phyloP scores from a whole-genome alignment of 441 rosid species.

The Pelargonium australe region DNA sequence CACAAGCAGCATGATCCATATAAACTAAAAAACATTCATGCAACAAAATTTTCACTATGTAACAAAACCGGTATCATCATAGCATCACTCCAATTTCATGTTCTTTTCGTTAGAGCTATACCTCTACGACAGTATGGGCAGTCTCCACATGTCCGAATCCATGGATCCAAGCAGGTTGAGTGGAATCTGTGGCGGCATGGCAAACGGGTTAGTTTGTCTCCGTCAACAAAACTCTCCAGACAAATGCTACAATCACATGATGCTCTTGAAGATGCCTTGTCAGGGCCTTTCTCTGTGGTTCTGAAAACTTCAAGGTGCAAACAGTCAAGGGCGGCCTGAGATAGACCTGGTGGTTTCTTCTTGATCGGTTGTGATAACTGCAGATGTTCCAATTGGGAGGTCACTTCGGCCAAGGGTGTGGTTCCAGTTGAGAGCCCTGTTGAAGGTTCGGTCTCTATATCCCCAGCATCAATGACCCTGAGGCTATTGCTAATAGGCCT shows the following conservation, averaged over 20 bases:
- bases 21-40: no score
- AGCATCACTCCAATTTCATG: no score
- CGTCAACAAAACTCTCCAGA: slow-evolving; percentile 65
- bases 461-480: slow-evolving; percentile 35
- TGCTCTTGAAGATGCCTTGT: slow-evolving; percentile 15
- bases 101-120: slow-evolving; percentile 21
- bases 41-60: no score
- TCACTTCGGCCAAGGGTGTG: slow-evolving; percentile 23
- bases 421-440: slow-evolving; percentile 18
- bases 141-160: slow-evolving; percentile 81
- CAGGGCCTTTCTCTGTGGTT: slow-evolving; percentile 21
- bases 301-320: slow-evolving; percentile 43
- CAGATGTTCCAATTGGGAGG: slow-evolving; percentile 30
- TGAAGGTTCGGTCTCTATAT: slow-evolving; percentile 30
- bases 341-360: slow-evolving; percentile 75
- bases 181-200: slow-evolving; percentile 74
- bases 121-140: slow-evolving; percentile 84
- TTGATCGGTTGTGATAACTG: slow-evolving; percentile 24
- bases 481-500: slow-evolving; percentile 33
- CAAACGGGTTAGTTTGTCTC: slow-evolving; percentile 47
- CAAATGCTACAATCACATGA: slow-evolving; percentile 72
- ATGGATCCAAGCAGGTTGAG: slow-evolving; percentile 67
- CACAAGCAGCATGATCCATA: no score
- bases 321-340: slow-evolving; percentile 41
- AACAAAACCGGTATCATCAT: no score